Base-by-base conservation (phyloP, 257 asterid genomes). In the Penstemon barbatus region DNA sequence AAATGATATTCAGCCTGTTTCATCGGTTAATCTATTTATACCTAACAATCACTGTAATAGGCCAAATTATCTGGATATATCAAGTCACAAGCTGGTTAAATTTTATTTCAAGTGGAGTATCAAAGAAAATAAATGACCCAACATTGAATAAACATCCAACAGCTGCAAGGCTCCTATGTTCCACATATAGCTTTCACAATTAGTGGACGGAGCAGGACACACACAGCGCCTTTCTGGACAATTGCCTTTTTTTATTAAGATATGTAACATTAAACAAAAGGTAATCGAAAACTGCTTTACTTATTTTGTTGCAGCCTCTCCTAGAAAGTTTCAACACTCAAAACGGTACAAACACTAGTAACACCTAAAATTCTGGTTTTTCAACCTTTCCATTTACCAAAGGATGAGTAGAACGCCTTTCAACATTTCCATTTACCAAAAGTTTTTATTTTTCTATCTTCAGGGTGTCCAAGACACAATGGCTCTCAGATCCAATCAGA, bases 101-200 rank as follows among this genome's bases (percentile, higher is more conserved):
- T 13, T 40, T 25, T 19, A 40, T 57, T 38, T 43, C 33, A 25
- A 25, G 2, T 25, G 37, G 41, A 37, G 13, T 11, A 4, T 41
- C 45, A 57, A 57, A 68, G 38, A 66, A 54, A 53, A 66, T 40
- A 18, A 53, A 41, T 36, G 12, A 50, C 46, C 13, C 42, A 12
- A 5, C 10, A 63, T 63, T 19, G 6, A 44, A 63, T 63, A 65
- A 4, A 9, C 66, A 65, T 33, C 15, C 60, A 45, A 46, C 18
- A 33, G 59, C 11, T 10, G 53, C 54, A n/a, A 19, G 38, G 4
- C 44, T 9, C 13, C 53, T 38, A 50, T n/a, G 45, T 33, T 18
- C 43, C 13, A 10, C 7, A 10, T 11, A 41, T n/a, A 61, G 39
- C 33, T 61, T 43, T 25, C 66, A 42, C 18, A 41, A 41, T 13